Evolutionary conservation across 2,329 filamentous ascomycete species (phyloP).

Genomic region (Botrytis tulipae): DNA sequence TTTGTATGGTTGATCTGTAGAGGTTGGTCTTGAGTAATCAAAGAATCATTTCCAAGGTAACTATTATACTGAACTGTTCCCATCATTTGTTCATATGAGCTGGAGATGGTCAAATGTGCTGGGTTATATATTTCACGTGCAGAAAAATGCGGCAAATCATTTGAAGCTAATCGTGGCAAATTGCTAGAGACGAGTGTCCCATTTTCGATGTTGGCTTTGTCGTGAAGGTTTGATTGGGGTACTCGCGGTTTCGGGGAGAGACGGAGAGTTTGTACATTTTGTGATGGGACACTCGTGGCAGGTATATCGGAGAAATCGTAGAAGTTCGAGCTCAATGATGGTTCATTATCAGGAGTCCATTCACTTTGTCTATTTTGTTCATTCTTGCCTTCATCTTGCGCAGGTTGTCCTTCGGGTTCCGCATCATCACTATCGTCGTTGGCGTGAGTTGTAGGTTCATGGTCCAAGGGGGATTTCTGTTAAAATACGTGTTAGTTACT

Average conservation of each 20-base stretch:
- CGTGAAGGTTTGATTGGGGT: neutral
- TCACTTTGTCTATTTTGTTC: neutral
- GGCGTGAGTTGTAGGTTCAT: neutral
- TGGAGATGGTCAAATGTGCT: neutral
- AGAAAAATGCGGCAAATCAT: conserved; percentile 3
- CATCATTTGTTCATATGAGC: conserved; percentile 14
- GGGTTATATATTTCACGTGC: neutral
- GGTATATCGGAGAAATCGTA: conserved; percentile 10
- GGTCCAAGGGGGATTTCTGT: neutral
- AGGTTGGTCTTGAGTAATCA: neutral
- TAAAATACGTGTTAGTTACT: neutral
- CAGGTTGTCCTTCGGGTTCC: neutral
- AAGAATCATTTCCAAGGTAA: conserved; percentile 2
- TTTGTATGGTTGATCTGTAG: conserved; percentile 9
- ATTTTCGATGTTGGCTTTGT: neutral
- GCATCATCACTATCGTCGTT: conserved; percentile 15
- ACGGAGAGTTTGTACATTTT: neutral
- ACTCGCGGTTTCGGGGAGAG: conserved; percentile 1
- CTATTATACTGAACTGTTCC: conserved; percentile 11
- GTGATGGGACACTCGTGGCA: neutral
- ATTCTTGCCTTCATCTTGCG: neutral
- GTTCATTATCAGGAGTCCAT: conserved; percentile 2
- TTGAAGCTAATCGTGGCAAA: neutral
- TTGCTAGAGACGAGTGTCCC: neutral
- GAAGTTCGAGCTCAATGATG: neutral